Evolutionary conservation across 345 rosid species (phyloP).

Genomic region (Melaleuca alternifolia): DNA sequence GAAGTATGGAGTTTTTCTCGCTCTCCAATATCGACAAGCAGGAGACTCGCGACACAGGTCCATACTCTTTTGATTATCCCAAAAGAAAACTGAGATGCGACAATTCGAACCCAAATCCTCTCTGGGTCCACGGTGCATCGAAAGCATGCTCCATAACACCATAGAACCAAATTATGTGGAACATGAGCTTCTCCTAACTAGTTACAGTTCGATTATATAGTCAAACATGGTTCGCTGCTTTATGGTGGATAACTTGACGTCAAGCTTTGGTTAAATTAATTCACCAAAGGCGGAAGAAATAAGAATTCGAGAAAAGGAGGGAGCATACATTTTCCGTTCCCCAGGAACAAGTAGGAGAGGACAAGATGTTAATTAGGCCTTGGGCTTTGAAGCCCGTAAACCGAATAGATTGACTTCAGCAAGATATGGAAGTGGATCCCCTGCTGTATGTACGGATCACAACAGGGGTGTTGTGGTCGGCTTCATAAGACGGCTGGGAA

Average conservation of each 20-base stretch:
- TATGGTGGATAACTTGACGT: not conserved
- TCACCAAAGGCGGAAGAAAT: not conserved
- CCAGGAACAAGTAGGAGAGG: not conserved
- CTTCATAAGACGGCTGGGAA: too few species aligned
- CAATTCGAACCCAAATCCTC: too few species aligned
- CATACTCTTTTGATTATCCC: not conserved
- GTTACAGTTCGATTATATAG: not conserved
- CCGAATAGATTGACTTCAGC: not conserved
- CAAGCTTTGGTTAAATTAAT: not conserved
- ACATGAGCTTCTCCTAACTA: not conserved
- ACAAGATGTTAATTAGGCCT: not conserved
- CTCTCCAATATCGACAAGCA: not conserved
- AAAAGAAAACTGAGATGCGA: too few species aligned
- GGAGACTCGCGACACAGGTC: not conserved
- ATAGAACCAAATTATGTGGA: not conserved
- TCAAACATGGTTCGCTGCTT: not conserved
- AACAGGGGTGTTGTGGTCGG: too few species aligned
- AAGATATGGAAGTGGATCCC: too few species aligned
- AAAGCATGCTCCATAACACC: not conserved
- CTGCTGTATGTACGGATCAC: too few species aligned
- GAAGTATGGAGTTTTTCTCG: not conserved
- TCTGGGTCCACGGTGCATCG: too few species aligned
- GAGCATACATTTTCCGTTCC: not conserved
- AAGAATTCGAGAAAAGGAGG: accelerated
- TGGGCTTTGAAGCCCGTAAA: not conserved